phyloP scores from a whole-genome alignment of 306 rosid species.

The Hippophae tibetana region DNA sequence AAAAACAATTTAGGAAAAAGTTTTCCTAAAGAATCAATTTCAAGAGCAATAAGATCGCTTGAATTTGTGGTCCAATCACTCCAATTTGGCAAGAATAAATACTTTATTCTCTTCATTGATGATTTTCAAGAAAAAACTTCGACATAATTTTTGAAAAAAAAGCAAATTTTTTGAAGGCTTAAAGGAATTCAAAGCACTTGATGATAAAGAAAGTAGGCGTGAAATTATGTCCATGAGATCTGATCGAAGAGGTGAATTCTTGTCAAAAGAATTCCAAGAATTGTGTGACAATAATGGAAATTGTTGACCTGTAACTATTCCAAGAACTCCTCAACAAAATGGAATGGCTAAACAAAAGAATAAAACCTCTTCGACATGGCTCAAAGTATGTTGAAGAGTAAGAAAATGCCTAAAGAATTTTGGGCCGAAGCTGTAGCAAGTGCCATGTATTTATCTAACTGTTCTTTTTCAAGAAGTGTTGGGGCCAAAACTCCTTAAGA shows the following conservation, averaged over 20 bases:
- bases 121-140: neutral
- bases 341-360: no score
- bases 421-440: neutral
- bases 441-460: neutral
- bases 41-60: neutral
- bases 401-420: no score
- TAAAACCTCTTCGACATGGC: no score
- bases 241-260: neutral
- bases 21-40: neutral
- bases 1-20: neutral
- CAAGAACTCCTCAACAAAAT: neutral
- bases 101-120: neutral
- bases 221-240: neutral
- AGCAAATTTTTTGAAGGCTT: neutral
- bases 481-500: neutral
- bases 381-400: no score
- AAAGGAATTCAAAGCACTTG: neutral
- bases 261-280: neutral
- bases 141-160: neutral
- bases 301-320: neutral
- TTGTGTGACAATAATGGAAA: no score
- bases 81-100: slow-evolving; percentile 2
- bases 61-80: neutral
- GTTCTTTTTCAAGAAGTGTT: neutral
- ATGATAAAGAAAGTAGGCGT: neutral